Evolutionary conservation across 1,284 basidiomycete genomes (phyloP).

Genomic region (Cyathus olla): DNA sequence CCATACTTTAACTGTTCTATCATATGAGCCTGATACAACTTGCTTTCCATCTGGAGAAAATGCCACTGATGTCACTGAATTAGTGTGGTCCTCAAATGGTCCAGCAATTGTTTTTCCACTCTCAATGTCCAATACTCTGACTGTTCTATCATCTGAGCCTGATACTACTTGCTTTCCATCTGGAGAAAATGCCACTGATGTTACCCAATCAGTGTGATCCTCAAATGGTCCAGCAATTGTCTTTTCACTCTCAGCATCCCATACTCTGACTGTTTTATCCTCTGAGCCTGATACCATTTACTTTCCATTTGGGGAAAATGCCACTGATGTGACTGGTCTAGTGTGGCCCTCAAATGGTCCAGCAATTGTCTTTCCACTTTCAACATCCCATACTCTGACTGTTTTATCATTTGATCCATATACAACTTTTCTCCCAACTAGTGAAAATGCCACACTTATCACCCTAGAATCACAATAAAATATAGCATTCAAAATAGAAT

Average conservation of each 20-base stretch:
- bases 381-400: not conserved
- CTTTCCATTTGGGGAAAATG: not conserved
- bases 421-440: not conserved
- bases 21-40: not conserved
- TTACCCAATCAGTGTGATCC: not conserved
- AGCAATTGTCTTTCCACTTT: not conserved
- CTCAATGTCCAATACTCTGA: not conserved
- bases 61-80: not conserved
- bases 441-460: not conserved
- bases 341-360: not conserved
- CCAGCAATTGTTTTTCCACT: not conserved
- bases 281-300: not conserved
- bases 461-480: not conserved
- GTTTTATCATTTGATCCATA: not conserved
- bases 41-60: not conserved
- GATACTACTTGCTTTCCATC: slow-evolving; percentile 1
- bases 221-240: not conserved
- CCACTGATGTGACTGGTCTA: not conserved
- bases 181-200: not conserved
- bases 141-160: not conserved
- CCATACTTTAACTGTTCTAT: not conserved
- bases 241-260: not conserved
- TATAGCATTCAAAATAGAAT: not conserved
- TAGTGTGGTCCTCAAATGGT: not conserved
- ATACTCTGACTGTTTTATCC: not conserved